Base-by-base conservation (phyloP, 2,329 filamentous ascomycete species). In the Talaromyces marneffei region DNA sequence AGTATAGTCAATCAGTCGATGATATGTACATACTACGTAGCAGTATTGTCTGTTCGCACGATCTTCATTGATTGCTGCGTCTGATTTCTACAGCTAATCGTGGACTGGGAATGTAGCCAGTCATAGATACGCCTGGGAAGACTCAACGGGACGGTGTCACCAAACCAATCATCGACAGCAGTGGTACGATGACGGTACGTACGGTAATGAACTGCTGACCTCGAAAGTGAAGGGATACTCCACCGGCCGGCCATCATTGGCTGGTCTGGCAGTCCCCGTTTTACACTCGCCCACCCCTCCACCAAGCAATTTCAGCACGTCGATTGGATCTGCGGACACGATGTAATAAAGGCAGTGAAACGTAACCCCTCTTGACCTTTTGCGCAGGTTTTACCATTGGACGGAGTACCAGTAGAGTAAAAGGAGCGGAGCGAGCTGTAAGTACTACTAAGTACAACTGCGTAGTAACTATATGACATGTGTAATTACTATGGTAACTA, bases 201-300 rank as follows among this genome's bases (percentile, higher is more conserved):
- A 56, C 9, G 53, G 39, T 31, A 29, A 58, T 27, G 56, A 58
- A 58, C 56, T 40, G 56, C 56, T 58, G 56, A 58, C 56, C 33
- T 39, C 44, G 44, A 27, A 48, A 48, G 44, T 14, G n/a, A 48
- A 29, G 44, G 50, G 29, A 35, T 9, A 10, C 53, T 25, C 55
- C 55, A 33, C 55, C 39, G 8, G n/a, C 25, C 1, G 18, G 16
- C 3, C 9, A n/a, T 48, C 29, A 58, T 16, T 58, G 56, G 56
- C 23, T 50, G 42, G 50, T 58, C 56, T 27, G 42, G n/a, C 29
- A 9, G 48, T 33, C 27, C 48, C 44, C n/a, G n/a, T 7, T n/a
- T 10, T 14, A 23, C 44, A 48, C 35, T 23, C 39, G n/a, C 27
- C 33, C 54, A 57, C 54, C 53, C 53, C 54, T 33, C 55, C 55